Evolutionary conservation across 164 flowering plant genomes (phyloP), one percentile per base, ranked within the genome.

Genomic region (Litsea cubeba): DNA sequence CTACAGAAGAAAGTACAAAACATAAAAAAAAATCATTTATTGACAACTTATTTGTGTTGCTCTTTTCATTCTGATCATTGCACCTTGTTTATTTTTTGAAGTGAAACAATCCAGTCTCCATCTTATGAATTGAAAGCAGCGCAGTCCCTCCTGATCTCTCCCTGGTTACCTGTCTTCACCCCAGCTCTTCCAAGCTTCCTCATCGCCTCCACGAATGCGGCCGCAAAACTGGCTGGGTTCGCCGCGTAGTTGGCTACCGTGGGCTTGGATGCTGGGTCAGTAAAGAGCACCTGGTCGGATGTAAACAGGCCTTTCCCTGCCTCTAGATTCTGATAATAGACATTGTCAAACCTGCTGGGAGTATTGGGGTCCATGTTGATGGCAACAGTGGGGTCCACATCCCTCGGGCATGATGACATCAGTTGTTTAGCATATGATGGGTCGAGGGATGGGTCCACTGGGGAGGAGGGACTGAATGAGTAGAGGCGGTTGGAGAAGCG

Each of bases 251-350:
- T 81, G 1, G 1, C 63, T 1, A 91, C 90, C 0, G 86, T 88
- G 1, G 78, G 26, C 74, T 71, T 74, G 18, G 94, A 80, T 49
- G 72, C 67, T 1, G 84, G 63, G 58, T 87, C 85, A 1, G 78
- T 84, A 78, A 83, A 90, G 30, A 90, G 86, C 24, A 83, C 87
- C 68, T 88, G 73, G 74, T 92, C 95, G 1, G 97, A 92, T 30
- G 87, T 84, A 73, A 92, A 80, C 76, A 92, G 26, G 5, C 95
- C 95, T 71, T 87, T 85, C 51, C 88, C 87, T 12, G 67, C 75
- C 0, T 83, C 81, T 76, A 92, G 79, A 60, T 89, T 85, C 77
- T 85, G 76, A 82, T 78, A 92, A 35, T 92, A 92, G n/a, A 24
- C 65, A 50, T 89, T 92, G 77, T 90, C 97, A 28, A 90, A 92